Evolutionary conservation across 164 flowering plant genomes (phyloP).

Genomic region (Malania oleifera): DNA sequence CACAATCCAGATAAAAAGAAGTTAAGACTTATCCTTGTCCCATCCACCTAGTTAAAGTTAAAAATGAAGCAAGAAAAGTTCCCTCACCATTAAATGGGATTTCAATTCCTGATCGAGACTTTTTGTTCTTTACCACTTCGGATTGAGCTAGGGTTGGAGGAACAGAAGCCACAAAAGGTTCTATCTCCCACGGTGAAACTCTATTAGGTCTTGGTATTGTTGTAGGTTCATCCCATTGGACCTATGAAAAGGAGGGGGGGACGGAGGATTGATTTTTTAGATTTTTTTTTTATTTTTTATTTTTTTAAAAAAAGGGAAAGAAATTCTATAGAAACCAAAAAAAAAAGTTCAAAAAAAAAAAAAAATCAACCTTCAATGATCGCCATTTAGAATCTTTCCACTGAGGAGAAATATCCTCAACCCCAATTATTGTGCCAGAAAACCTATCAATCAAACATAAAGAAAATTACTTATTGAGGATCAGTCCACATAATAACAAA

Average conservation of each 20-base stretch:
- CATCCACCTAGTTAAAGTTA: not conserved
- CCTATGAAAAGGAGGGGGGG: conserved; percentile 28
- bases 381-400: conserved; percentile 81
- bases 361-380: conserved; percentile 49
- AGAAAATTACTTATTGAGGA: not conserved
- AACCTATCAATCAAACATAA: conserved; percentile 32
- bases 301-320: not conserved
- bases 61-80: not conserved
- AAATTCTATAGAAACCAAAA: not conserved
- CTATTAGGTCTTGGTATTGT: conserved; percentile 67
- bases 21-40: not conserved
- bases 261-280: not conserved
- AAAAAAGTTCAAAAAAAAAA: not conserved
- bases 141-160: conserved; percentile 34
- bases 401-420: conserved; percentile 50
- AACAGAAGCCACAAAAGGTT: conserved; percentile 50
- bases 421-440: conserved; percentile 67
- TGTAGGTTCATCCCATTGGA: conserved; percentile 94
- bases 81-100: conserved; percentile 41
- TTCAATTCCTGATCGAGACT: conserved; percentile 48
- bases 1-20: conserved; percentile 13
- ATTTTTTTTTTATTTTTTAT: not conserved
- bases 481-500: not conserved
- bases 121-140: conserved; percentile 42
- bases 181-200: conserved; percentile 97